These are phyloP conservation scores for Terfezia claveryi DNA, from an alignment of 495 filamentous ascomycete genomes.

Conservation along the genomic window DNA sequence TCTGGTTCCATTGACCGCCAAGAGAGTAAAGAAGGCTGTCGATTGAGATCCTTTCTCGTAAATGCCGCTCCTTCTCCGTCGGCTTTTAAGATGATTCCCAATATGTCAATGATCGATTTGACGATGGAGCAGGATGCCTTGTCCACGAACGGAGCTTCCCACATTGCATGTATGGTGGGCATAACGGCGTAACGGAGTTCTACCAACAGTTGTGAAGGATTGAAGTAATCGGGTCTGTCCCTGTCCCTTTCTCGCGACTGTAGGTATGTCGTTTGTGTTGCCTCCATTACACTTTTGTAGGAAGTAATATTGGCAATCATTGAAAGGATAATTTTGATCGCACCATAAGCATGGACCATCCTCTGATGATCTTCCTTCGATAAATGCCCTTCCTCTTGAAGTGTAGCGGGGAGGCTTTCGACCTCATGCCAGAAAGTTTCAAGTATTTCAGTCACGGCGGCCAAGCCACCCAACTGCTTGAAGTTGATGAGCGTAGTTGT, in stretches of 20 bases:
- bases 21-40: slow-evolving; percentile 7
- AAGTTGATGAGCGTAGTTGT: slow-evolving; percentile 68
- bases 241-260: slow-evolving; percentile 32
- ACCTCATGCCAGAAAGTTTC: slow-evolving; percentile 51
- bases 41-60: slow-evolving; percentile 8
- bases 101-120: slow-evolving; percentile 60
- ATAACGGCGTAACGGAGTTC: slow-evolving; percentile 67
- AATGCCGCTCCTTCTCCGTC: slow-evolving; percentile 43
- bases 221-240: slow-evolving; percentile 42
- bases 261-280: slow-evolving; percentile 41
- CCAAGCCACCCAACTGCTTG: slow-evolving; percentile 56
- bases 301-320: slow-evolving; percentile 56
- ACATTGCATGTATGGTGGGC: slow-evolving; percentile 56
- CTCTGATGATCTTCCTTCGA: slow-evolving; percentile 26
- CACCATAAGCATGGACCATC: slow-evolving; percentile 36
- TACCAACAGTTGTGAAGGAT: slow-evolving; percentile 57
- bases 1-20: slow-evolving; percentile 19
- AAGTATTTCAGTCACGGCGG: slow-evolving; percentile 48
- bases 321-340: slow-evolving; percentile 64
- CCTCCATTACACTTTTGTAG: slow-evolving; percentile 57
- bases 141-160: slow-evolving; percentile 62
- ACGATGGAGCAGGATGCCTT: slow-evolving; percentile 52
- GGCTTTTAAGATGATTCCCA: slow-evolving; percentile 55
- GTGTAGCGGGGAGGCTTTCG: slow-evolving; percentile 20
- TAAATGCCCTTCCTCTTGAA: slow-evolving; percentile 23